Conservation (phyloP, 257 asterid genomes). For the Nicotiana tomentosiformis region DNA sequence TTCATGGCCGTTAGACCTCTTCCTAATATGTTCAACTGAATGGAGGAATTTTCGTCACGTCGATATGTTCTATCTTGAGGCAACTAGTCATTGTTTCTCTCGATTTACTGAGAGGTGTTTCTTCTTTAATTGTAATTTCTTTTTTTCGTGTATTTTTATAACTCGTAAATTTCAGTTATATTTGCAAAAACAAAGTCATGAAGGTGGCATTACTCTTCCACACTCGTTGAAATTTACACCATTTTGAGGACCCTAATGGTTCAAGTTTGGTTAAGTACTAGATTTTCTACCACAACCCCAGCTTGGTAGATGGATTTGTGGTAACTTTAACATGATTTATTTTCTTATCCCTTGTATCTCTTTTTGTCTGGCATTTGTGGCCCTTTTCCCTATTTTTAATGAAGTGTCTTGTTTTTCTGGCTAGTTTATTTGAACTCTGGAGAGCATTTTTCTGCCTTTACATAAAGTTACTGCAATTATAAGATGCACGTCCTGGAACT, state of each 20-base stretch:
- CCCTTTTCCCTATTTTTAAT: neutral
- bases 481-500: too few species aligned
- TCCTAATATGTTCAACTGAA: slow-evolving; percentile 71
- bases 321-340: neutral
- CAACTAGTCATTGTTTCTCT: neutral
- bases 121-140: neutral
- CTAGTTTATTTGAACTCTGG: neutral
- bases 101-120: neutral
- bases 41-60: neutral
- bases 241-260: too few species aligned
- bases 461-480: too few species aligned
- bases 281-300: too few species aligned
- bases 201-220: neutral
- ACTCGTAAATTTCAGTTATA: neutral
- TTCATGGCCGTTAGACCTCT: slow-evolving; percentile 85
- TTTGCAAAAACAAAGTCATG: neutral
- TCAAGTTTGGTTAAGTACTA: too few species aligned
- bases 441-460: neutral
- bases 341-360: neutral
- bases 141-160: neutral
- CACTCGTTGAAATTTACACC: too few species aligned
- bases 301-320: neutral
- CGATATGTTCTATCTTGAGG: neutral
- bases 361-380: neutral
- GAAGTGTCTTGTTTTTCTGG: neutral